Evolutionary conservation across 225 moss, liverwort and hornwort species (phyloP), one percentile per base, ranked within the genome.

Genomic region (Rhytidiadelphus loreus): DNA sequence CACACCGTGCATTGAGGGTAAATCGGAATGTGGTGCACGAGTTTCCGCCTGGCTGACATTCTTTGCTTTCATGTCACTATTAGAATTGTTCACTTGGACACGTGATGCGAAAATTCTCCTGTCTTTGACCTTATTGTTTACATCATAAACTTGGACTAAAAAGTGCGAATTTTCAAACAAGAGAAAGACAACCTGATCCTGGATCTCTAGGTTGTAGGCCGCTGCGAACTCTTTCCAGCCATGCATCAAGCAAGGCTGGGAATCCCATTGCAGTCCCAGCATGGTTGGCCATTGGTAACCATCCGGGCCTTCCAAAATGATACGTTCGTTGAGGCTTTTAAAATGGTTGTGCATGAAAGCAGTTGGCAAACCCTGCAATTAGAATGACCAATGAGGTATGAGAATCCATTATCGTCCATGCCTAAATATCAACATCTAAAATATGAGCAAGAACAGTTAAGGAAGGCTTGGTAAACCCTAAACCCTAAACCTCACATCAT

Each of bases 191-290:
- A 91, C 79, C 72, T 91, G 86, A 68, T 93, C 92, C 50, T 59
- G 85, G 33, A 89, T 43, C 79, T 83, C 66, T 13, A 93, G 89
- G 53, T 91, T 86, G 83, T 89, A 85, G 63, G 39, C 80, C 26
- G 23, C 60, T 55, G 92, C 91, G 75, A 91, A 93, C 88, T 93
- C 86, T 63, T 69, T 88, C 92, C 92, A 93, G 59, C 92, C 92
- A 9, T 88, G 53, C 78, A 75, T 81, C 41, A 93, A 83, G 82
- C 88, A 93, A 61, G 89, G 91, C 64, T 89, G 82, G 8, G 88
- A 83, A 76, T 91, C 83, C 86, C 59, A 75, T 46, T 89, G 77
- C 56, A 89, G 57, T 53, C 68, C 89, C 50, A 93, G 89, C 89
- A 89, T 69, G 37, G 73, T 89, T 15, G 60, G 46, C 92, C 92